Base-by-base conservation (phyloP, 495 filamentous ascomycete genomes). In the Podospora australis region DNA sequence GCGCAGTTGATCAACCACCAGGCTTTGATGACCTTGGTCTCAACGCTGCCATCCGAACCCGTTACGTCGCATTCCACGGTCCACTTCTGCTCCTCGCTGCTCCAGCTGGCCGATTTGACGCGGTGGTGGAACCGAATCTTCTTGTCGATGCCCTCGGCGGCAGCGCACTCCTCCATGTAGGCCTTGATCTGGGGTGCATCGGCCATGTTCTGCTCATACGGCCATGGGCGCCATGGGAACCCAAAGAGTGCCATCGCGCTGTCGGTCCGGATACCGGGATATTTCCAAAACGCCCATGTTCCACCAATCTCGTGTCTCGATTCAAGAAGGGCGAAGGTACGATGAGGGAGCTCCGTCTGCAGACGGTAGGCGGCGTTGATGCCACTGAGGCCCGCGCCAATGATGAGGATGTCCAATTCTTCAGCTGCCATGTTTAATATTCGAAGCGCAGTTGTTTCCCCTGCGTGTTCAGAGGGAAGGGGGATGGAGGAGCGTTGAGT, bases 361-460 rank as follows among this genome's bases (percentile, higher is more conserved):
- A 91, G 54, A 6, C 81, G 77, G 53, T 89, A 88, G 7, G 72
- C 85, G 35, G 80, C 69, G 58, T 91, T 89, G 69, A 90, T 83
- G 44, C 85, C 87, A 36, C 80, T 84, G 51, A 90, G 78, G 19
- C 86, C 86, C 1, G 85, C 83, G 36, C 86, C 86, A 22, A 88
- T 61, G 55, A 90, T 78, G 50, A 85, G 60, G 13, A 89, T 69
- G 64, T 90, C 85, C 57, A 70, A 23, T 9, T 22, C 42, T 29
- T 56, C 46, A 14, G 44, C 14, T 16, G 30, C 46, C 50, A 54
- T 54, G 38, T 32, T 5, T 10, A n/a, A n/a, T n/a, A n/a, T n/a
- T n/a, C n/a, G n/a, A n/a, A n/a, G n/a, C n/a, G n/a, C n/a, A n/a
- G n/a, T n/a, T n/a, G n/a, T n/a, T n/a, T n/a, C n/a, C n/a, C n/a